Evolutionary conservation across 306 rosid species (phyloP), one percentile per base, ranked within the genome.

Genomic region (Dryas octopetala): DNA sequence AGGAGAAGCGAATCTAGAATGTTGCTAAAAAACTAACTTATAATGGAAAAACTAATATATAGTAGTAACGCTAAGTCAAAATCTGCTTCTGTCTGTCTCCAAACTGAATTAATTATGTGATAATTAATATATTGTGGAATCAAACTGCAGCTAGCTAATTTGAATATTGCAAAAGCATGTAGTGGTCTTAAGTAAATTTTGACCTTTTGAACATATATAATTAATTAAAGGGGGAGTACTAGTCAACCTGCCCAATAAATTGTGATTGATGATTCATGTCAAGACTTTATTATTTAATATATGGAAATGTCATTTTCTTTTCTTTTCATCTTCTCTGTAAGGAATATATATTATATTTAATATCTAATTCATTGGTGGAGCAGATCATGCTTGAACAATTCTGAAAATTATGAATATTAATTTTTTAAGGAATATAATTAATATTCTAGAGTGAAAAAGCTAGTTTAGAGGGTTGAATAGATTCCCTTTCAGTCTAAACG

Each of bases 401-500:
- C 64, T 60, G 71, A 52, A 67, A 61, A 40, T 28, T 4, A 78
- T 32, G 38, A 32, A 32, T 32, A 32, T 32, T 32, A 32, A 32
- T 32, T 32, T 32, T 32, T 32, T 32, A 32, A 23, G 15, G 9
- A 59, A 67, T 17, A 23, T 6, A 23, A 65, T 7, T 1, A 26
- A 49, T 9, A 48, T 12, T 57, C 5, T 63, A 13, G 1, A 19
- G 72, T 53, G 66, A 71, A 62, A 43, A 71, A 32, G 15, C 19
- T 62, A 62, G 38, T 32, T 32, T 32, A 32, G 38, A 32, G 14
- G 16, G 77, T 61, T 80, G 71, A 80, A 70, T 66, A 77, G 85
- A 77, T 81, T 81, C 81, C 62, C 8, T 72, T 81, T 59, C 60
- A 59, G 74, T 67, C 75, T 81, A 67, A 60, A 51, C 48, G 48